Evolutionary conservation across 2,329 filamentous ascomycete genomes (phyloP), one percentile per base, ranked within the genome.

Genomic region (Graphilbum ipis-grandicollis): DNA sequence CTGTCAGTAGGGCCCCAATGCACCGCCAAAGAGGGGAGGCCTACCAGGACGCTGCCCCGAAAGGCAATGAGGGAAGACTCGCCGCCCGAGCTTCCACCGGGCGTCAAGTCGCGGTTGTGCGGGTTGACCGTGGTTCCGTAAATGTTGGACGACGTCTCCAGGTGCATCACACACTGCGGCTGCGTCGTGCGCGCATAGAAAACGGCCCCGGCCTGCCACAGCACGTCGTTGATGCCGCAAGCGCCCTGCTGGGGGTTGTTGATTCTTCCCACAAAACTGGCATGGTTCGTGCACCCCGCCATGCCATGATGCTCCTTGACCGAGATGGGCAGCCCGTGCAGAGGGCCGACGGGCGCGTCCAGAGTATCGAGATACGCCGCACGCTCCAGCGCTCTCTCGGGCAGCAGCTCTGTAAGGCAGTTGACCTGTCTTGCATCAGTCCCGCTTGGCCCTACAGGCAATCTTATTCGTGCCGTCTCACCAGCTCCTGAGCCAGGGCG

Each of bases 301-400:
- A 63, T 50, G 34, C 61, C 57, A 40, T 65, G 62, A 39, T 61
- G 58, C 43, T 65, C 62, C 41, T 65, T 66, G 23, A 65, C 43
- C 34, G 59, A 63, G 13, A 65, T 45, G 0, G 69, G 70, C 2
- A 75, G 50, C 17, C 56, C 56, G 38, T 57, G 54, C 2, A 59
- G 47, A 12, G 56, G 53, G 0, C 56, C 56, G n/a, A 54, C 25
- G 3, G 53, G 46, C 23, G 46, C n/a, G 23, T 25, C 23, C 23
- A 19, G 31, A 17, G 5, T 19, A 17, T 32, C 31, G 31, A 32
- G 31, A 8, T 19, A 32, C 14, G 8, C 10, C 5, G 31, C 31
- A 6, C 31, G 31, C 31, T 17, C 31, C 8, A 32, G 12, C n/a
- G 31, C 31, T 8, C 9, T 9, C 15, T 17, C 31, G 15, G 15